Evolutionary conservation across 139 green algal genomes (phyloP), one percentile per base, ranked within the genome.

Genomic region (Chlamydomonas sp.): DNA sequence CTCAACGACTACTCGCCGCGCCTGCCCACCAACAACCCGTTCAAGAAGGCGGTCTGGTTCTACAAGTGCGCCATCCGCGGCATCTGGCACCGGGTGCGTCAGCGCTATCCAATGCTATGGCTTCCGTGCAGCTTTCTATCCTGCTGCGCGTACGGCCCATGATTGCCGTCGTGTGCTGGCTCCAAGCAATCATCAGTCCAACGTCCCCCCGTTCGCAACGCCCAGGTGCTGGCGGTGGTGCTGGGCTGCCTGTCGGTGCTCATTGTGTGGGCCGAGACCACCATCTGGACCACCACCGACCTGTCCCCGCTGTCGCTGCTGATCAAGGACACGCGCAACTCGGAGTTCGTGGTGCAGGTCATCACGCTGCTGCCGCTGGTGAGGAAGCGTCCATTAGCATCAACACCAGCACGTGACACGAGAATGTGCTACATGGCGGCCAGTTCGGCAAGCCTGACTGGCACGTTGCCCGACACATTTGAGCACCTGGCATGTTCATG

Each of bases 241-340:
- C 88, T 97, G 69, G 95, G 74, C 1, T 31, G 87, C 1, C 69
- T 95, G 17, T 96, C 92, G 20, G 71, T 93, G 31, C 83, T 94
- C 69, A 91, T 99, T 31, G 89, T 99, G 60, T 98, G 97, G 94
- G 95, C 91, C 12, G 97, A 99, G 90, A 94, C 93, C 61, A 98
- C 97, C 75, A 98, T 99, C 76, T 92, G 92, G 73, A 61, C 73
- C 92, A 92, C 57, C 90, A 93, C 58, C n/a, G 96, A 99, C 91
- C 89, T 99, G 12, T 98, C 95, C 1, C 95, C 97, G 20, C 96
- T 98, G 81, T 96, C 93, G 69, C 89, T 89, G 12, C 64, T 92
- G 73, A 93, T 94, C 80, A 90, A 88, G 78, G 78, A 79, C 68
- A 75, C 86, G 3, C 17, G 86, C 59, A 31, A 31, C 17, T 69